A percentile compares a stretch with the other conserved stretches of the same genome.
phyloP scores from a whole-genome alignment of 2,329 filamentous ascomycete genomes.

The Elsinoe australis region DNA sequence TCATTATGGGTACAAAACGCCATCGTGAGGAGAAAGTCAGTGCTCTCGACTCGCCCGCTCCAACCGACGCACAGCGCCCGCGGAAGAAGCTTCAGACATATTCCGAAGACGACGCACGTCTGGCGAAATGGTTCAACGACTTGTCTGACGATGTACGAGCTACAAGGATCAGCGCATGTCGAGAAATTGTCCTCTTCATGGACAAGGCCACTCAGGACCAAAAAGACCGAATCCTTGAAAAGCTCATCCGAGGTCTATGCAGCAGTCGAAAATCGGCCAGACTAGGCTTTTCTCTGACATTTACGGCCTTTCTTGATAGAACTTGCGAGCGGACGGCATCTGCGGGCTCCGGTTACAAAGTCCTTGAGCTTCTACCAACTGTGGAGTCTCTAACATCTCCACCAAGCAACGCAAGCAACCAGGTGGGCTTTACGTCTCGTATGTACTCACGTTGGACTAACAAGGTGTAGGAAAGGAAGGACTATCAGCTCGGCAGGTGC shows the following conservation, averaged over 20 bases:
- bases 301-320: slow-evolving; percentile 36
- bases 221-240: slow-evolving; percentile 35
- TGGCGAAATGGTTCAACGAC: slow-evolving; percentile 41
- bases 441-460: slow-evolving; percentile 26
- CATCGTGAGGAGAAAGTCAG: slow-evolving; percentile 17
- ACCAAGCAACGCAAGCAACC: slow-evolving; percentile 23
- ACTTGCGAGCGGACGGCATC: slow-evolving; percentile 37
- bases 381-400: slow-evolving; percentile 30
- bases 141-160: slow-evolving; percentile 41
- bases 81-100: slow-evolving; percentile 30
- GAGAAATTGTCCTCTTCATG: slow-evolving; percentile 37
- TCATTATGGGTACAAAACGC: slow-evolving; percentile 21
- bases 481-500: slow-evolving; percentile 74
- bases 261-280: slow-evolving; percentile 84
- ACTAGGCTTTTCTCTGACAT: slow-evolving; percentile 55
- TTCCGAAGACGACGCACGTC: slow-evolving; percentile 35
- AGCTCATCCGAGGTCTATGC: slow-evolving; percentile 76
- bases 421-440: slow-evolving; percentile 34
- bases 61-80: slow-evolving; percentile 11
- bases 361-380: slow-evolving; percentile 39
- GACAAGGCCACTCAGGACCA: slow-evolving; percentile 33
- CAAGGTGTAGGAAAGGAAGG: slow-evolving; percentile 64
- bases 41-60: slow-evolving; percentile 8
- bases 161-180: slow-evolving; percentile 39
- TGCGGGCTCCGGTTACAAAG: slow-evolving; percentile 37